A percentile compares a stretch with the other conserved stretches of the same genome.
Evolutionary conservation across 1,284 basidiomycete species (phyloP).

Genomic region (Moniliella sp.): DNA sequence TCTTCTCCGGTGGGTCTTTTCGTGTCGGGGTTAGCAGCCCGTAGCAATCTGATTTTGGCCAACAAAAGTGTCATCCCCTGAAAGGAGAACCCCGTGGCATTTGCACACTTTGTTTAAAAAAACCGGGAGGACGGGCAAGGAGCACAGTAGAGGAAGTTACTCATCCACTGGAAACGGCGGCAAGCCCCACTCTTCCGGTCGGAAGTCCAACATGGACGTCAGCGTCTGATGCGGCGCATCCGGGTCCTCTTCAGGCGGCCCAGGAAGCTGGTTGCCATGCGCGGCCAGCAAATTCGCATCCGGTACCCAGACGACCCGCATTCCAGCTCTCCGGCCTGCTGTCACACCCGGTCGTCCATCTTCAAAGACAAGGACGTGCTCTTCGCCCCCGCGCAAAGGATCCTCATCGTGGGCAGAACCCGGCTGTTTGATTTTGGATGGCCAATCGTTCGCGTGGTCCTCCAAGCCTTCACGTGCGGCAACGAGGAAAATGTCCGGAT

Average conservation of each 20-base stretch:
- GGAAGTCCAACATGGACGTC: constrained; percentile 20
- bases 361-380: constrained; percentile 30
- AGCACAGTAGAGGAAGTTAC: too few species aligned
- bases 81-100: too few species aligned
- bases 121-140: too few species aligned
- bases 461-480: constrained; percentile 20
- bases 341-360: constrained; percentile 28
- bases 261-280: constrained; percentile 8
- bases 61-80: too few species aligned
- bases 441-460: constrained; percentile 8
- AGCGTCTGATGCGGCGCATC: constrained; percentile 21
- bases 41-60: too few species aligned
- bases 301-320: constrained; percentile 32
- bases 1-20: too few species aligned
- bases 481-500: constrained; percentile 30
- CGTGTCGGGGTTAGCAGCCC: too few species aligned
- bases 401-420: constrained; percentile 9
- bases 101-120: too few species aligned
- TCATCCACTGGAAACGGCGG: constrained; percentile 10
- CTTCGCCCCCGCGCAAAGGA: constrained; percentile 12
- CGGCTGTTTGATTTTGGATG: constrained; percentile 2
- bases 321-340: constrained; percentile 24
- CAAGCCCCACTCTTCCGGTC: constrained; percentile 23
- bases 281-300: constrained; percentile 11
- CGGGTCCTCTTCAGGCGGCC: constrained; percentile 8